Base-by-base conservation (phyloP, 2,329 filamentous ascomycete genomes). In the Phyllosticta citribraziliensis region DNA sequence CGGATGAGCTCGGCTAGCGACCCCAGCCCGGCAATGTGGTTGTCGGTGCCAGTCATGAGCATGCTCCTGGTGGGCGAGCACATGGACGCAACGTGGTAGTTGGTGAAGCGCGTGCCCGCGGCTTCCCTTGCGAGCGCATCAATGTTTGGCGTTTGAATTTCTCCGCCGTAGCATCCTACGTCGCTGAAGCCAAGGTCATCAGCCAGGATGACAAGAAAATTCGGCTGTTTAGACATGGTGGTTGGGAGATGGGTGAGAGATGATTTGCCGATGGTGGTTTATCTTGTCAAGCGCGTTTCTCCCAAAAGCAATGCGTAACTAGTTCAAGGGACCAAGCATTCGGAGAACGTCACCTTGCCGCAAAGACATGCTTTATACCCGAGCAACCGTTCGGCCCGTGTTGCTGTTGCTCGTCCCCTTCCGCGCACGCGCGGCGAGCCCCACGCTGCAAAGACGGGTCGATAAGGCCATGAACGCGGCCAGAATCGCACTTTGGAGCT, bases 61-160 rank as follows among this genome's bases (percentile, higher is more conserved):
- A 87, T 87, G 14, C 84, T 82, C 40, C 84, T 76, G 1, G 83
- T 84, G 1, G 84, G 85, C 58, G 83, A 86, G 70, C 84, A 87
- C 59, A 84, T 84, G 3, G 84, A 81, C 0, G 85, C 84, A 1
- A 83, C 81, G 67, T 87, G 84, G 69, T 85, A 87, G 66, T 86
- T 81, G 0, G 83, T 86, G 67, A 86, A 84, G 5, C 83, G 80
- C 19, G 86, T 70, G 24, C 83, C 72, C 66, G 71, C 72, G 63
- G 52, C 79, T 68, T 73, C 72, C 63, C 65, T 65, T 35, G 73
- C 72, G n/a, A 75, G 68, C 62, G 78, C 78, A 70, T 85, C 81
- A 50, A 86, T 74, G 66, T 83, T 80, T 0, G 83, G 83, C 0
- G 83, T 86, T 35, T 77, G 76, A 65, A 86, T 85, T 70, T 85